Conservation (phyloP, 164 flowering plant species). For the Stephania yunnanensis region DNA sequence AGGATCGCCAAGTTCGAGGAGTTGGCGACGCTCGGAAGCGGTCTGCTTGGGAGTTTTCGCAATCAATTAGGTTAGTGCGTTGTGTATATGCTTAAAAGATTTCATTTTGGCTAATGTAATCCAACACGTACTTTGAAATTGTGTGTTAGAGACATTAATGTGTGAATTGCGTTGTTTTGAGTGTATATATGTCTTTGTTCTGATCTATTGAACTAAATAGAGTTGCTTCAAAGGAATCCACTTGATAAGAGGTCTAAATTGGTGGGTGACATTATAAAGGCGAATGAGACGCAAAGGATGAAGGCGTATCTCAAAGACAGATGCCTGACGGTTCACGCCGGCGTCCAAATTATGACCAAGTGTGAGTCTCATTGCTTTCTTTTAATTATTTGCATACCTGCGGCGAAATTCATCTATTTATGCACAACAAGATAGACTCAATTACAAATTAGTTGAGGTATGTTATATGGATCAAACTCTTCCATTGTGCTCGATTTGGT, state of each 20-base stretch:
- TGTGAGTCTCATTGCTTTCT: constrained; percentile 33
- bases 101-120: not conserved
- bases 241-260: constrained; percentile 38
- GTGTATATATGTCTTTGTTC: not conserved
- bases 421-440: too few species aligned
- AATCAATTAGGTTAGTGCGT: constrained; percentile 44
- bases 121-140: not conserved
- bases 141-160: not conserved
- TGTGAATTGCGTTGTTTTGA: not conserved
- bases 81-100: not conserved
- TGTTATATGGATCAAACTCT: too few species aligned
- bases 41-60: constrained; percentile 40
- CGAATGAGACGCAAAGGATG: constrained; percentile 45
- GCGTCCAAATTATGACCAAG: constrained; percentile 38
- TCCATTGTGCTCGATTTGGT: too few species aligned
- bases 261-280: constrained; percentile 34
- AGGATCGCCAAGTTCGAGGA: constrained; percentile 57
- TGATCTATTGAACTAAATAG: constrained; percentile 21
- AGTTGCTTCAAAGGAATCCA: constrained; percentile 44
- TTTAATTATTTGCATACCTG: not conserved
- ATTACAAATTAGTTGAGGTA: too few species aligned
- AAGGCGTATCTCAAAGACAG: constrained; percentile 47
- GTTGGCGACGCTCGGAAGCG: constrained; percentile 37
- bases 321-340: constrained; percentile 33
- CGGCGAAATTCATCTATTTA: not conserved